Evolutionary conservation across 805 yeast genomes (phyloP).

Genomic region (Candida tallmaniae): DNA sequence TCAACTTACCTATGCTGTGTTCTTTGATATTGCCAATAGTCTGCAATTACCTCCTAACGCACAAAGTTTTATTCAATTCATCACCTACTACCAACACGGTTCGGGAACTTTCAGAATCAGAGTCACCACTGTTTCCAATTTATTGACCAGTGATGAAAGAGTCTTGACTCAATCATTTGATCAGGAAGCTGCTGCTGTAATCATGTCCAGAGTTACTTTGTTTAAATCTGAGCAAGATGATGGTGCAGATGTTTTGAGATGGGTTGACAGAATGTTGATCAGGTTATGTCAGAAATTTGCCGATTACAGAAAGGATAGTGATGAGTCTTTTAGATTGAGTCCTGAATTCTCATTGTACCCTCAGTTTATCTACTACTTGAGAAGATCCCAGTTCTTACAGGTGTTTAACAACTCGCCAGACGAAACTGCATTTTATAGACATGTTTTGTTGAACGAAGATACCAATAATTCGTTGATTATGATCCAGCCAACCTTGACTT

Average conservation of each 20-base stretch:
- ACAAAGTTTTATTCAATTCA: conserved; percentile 44
- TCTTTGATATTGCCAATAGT: conserved; percentile 47
- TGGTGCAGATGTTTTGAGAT: conserved; percentile 87
- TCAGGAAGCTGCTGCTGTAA: conserved; percentile 65
- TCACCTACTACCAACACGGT: conserved; percentile 60
- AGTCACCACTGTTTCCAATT: conserved; percentile 54
- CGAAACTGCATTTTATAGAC: conserved; percentile 63
- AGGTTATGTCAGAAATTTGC: conserved; percentile 34
- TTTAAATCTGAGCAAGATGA: conserved; percentile 76
- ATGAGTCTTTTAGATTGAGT: conserved; percentile 47
- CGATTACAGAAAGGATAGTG: conserved; percentile 42
- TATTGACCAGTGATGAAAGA: conserved; percentile 36
- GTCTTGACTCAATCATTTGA: conserved; percentile 50
- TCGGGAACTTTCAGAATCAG: conserved; percentile 53
- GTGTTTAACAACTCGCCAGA: conserved; percentile 70
- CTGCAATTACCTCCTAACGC: conserved; percentile 22
- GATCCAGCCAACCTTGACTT: conserved; percentile 60
- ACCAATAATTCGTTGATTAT: conserved; percentile 55
- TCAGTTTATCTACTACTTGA: conserved; percentile 61
- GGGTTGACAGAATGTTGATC: conserved; percentile 72
- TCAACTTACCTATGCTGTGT: conserved; percentile 55
- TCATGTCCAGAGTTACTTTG: conserved; percentile 70
- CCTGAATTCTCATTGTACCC: conserved; percentile 52
- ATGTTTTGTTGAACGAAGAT: conserved; percentile 58
- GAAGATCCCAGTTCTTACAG: conserved; percentile 62